Base-by-base conservation (phyloP, 139 green algal species). In the Tetradesmus lagerheimii region DNA sequence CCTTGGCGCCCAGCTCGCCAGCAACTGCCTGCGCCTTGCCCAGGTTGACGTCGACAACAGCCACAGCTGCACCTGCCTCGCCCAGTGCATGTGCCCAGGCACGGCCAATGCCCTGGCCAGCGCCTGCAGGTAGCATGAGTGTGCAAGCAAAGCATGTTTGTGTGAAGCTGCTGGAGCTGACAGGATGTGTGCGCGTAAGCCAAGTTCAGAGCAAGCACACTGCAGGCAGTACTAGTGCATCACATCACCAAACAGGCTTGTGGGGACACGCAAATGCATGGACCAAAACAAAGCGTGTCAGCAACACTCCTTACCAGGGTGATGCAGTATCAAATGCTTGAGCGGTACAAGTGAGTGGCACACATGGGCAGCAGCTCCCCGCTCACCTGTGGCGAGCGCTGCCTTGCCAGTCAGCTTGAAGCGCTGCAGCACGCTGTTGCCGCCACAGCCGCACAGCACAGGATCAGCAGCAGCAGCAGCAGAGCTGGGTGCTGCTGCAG, bases 21-120 rank as follows among this genome's bases (percentile, higher is more conserved):
- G 80, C 90, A 39, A 91, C 87, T 5, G 43, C 71, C 82, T 94
- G 66, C 0, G 93, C 92, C 64, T 93, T 93, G 27, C 38, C 38
- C 20, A 66, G 20, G 29, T 94, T 88, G 50, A 95, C 76, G 82
- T 95, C 93, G 6, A 94, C 92, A 20, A 95, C 89, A 37, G 93
- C 92, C 6, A 95, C 89, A 29, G 90, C 80, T 15, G 93, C 93
- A 16, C 93, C 93, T 41, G 93, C 93, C 84, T 95, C 93, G 0
- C 89, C 93, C 29, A 95, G 86, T 2, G 92, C 92, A 83, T 95
- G 92, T 15, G 93, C 93, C 91, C 93, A 94, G 12, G 92, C 91
- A 23, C 92, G 79, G 0, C 93, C 93, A 81, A 95, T 94, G n/a
- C 93, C 93, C 81, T 95, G 93, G 15, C 90, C 93, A 50, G 81